Evolutionary conservation across 129 eudicot genomes (phyloP).

Genomic region (Chrysanthemum lavandulifolium): DNA sequence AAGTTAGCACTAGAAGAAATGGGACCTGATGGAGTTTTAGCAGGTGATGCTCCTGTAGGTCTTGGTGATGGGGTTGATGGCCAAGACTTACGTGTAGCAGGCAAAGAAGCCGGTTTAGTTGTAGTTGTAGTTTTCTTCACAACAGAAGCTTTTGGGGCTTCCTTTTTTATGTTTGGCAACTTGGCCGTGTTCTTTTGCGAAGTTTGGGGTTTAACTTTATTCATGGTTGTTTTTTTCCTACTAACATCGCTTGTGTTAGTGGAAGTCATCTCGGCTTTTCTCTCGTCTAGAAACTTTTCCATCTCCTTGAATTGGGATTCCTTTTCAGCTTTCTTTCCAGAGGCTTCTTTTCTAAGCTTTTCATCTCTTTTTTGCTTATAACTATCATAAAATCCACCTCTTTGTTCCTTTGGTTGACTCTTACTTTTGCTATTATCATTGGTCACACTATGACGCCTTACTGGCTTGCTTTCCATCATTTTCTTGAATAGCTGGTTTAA

Average conservation of each 20-base stretch:
- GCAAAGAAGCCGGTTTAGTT: conserved; percentile 57
- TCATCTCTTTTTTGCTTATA: conserved; percentile 79
- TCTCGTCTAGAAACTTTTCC: conserved; percentile 52
- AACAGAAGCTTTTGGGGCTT: conserved; percentile 44
- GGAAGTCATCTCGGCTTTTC: conserved; percentile 61
- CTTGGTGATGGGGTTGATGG: conserved; percentile 68
- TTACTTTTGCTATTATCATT: conserved; percentile 44
- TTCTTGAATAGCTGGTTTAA: conserved; percentile 73
- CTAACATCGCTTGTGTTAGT: conserved; percentile 42
- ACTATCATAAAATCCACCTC: conserved; percentile 67
- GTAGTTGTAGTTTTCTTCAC: conserved; percentile 49
- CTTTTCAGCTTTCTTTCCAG: conserved; percentile 62
- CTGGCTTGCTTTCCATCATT: conserved; percentile 81
- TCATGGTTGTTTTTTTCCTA: conserved; percentile 31
- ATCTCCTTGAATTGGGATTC: conserved; percentile 55
- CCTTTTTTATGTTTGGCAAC: conserved; percentile 45
- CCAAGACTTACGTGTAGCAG: conserved; percentile 94
- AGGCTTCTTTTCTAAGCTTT: conserved; percentile 60
- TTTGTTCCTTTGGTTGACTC: conserved; percentile 38
- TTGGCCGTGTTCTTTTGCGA: conserved; percentile 39
- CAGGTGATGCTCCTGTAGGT: conserved; percentile 53
- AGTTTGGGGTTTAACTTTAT: conserved; percentile 46
- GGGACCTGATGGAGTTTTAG: conserved; percentile 47
- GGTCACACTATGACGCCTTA: conserved; percentile 40
- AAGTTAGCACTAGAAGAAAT: conserved; percentile 44